A percentile compares a stretch with the other conserved stretches of the same genome.
Evolutionary conservation across 306 rosid species (phyloP).

Genomic region (Sesbania bispinosa): DNA sequence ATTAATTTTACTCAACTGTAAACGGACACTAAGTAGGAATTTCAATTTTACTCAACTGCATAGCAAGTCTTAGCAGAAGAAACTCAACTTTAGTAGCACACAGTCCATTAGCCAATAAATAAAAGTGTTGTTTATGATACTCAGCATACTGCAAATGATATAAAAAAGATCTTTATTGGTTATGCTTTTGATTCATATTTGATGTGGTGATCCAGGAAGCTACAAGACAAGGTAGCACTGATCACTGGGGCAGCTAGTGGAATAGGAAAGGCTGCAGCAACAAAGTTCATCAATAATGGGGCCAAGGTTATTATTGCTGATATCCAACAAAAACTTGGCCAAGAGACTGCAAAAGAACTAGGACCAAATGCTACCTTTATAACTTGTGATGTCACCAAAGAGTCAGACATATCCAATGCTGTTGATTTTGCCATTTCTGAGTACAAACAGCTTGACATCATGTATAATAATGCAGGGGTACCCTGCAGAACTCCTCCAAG

Average conservation of each 20-base stretch:
- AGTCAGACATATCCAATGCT: slow-evolving; percentile 65
- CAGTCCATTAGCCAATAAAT: no score
- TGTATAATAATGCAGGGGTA: slow-evolving; percentile 82
- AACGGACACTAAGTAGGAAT: no score
- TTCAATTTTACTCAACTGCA: no score
- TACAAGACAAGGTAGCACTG: slow-evolving; percentile 80
- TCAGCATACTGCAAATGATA: neutral
- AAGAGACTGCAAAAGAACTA: slow-evolving; percentile 55
- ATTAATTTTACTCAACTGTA: no score
- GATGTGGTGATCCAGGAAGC: slow-evolving; percentile 43
- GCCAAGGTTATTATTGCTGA: slow-evolving; percentile 89
- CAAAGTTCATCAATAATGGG: slow-evolving; percentile 71
- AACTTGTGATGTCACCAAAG: slow-evolving; percentile 69
- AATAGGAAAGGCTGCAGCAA: slow-evolving; percentile 78
- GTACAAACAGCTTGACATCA: slow-evolving; percentile 67
- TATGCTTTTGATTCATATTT: neutral
- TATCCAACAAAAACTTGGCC: slow-evolving; percentile 60
- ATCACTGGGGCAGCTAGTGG: slow-evolving; percentile 97
- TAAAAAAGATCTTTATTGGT: neutral
- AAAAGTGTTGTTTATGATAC: no score
- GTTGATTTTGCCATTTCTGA: slow-evolving; percentile 66
- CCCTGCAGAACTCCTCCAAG: slow-evolving; percentile 70
- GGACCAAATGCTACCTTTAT: slow-evolving; percentile 70
- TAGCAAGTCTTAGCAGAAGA: no score
- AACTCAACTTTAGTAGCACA: no score